Base-by-base conservation (phyloP, 257 asterid genomes). In the Euphrasia confusa region DNA sequence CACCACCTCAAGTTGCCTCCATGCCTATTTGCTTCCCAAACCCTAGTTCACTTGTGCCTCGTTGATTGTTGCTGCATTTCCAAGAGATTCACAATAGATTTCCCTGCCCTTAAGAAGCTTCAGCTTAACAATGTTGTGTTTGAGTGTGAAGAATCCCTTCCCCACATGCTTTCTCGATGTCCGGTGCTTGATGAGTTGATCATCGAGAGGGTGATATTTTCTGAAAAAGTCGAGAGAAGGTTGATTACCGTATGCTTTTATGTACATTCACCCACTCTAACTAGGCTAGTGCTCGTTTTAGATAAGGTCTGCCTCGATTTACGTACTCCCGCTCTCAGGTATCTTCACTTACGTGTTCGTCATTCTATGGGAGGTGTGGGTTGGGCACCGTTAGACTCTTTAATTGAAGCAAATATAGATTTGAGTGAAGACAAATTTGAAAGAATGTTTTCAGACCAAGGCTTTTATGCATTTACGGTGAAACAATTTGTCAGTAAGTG, bases 91-190 rank as follows among this genome's bases (percentile, higher is more conserved):
- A 3, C 6, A 4, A 0, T 45, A 13, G 3, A 45, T 4, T 13
- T 45, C 3, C 56, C 56, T 8, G 56, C 56, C 21, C 56, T 50
- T 18, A 50, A 7, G 56, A 50, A 21, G 56, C 56, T 50, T 50
- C 56, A 7, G 5, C 56, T 50, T 9, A 9, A 0, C 56, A 8
- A 14, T 8, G 28, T 18, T 15, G 3, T 1, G 8, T 15, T 6
- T 21, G 12, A 17, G 4, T 5, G 2, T 6, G 39, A 33, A 5
- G 10, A 5, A 1, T 50, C 56, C 21, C 30, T 50, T 15, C 0
- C 11, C 0, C 9, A 50, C 26, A 1, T 50, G 28, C 26, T 50
- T 18, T 50, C 5, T 9, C 10, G 28, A 1, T 50, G 56, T 50
- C 56, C 56, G 7, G 26, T 50, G 30, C 56, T 50, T 9, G 56